Evolutionary conservation across 2,329 filamentous ascomycete species (phyloP), one percentile per base, ranked within the genome.

Genomic region (Incumbomyces delicatus): DNA sequence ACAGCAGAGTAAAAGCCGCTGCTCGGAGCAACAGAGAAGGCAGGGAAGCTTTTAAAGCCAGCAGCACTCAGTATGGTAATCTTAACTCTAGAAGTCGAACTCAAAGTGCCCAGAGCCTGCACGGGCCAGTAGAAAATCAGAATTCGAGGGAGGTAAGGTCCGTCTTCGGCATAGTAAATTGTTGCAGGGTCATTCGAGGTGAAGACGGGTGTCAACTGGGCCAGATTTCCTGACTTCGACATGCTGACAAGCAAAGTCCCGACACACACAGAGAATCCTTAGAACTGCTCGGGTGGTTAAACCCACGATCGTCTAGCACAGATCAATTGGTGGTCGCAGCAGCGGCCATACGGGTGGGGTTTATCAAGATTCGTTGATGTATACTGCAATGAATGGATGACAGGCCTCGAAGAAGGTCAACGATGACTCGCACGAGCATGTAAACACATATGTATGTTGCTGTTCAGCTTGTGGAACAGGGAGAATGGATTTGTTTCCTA

Each of bases 81-180:
- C 70, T 96, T 90, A 57, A 96, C 89, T 65, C 92, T 85, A 53
- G 90, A 95, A 68, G 85, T 90, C 67, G 87, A 94, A 60, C 82
- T 80, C 41, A 81, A 87, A 55, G 84, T 85, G 67, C 94, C 94
- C 59, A 86, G 82, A 36, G 87, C 94, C 27, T 89, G 88, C 39
- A 90, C 90, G 13, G 88, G 80, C 12, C 90, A 90, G 65, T 95
- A 87, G 74, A 96, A 95, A 65, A 95, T 76, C 57, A 96, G 75
- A 57, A 96, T 74, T 43, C 89, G 67, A 81, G 52, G 88, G 74
- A 68, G 89, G 77, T 66, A 81, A 55, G 89, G 72, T 51, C 87
- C 80, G 67, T 98, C 92, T 63, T 81, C 83, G 58, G 87, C 81
- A 69, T 94, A 84, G 74, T 94, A 96, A 60, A 95, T 85, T 61